phyloP scores from a whole-genome alignment of 371 early-diverging fungal genomes.

The Coemansia sp. region DNA sequence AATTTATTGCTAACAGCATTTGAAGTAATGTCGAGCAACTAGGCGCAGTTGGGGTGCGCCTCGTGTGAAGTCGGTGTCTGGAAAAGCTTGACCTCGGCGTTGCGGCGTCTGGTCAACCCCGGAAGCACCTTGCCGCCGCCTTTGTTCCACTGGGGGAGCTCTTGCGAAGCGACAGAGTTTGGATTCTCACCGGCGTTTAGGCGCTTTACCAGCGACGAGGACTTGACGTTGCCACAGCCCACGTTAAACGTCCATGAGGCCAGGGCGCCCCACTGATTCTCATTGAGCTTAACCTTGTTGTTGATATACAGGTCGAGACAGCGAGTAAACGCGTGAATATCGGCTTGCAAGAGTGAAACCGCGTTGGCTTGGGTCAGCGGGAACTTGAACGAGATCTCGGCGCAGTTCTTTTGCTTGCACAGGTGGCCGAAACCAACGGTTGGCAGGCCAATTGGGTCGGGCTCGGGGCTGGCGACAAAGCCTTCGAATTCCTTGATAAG shows the following conservation, averaged over 20 bases:
- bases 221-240: conserved; percentile 35
- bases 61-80: conserved; percentile 20
- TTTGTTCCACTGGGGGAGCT: conserved; percentile 42
- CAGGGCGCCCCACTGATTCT: conserved; percentile 47
- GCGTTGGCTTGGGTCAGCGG: conserved; percentile 36
- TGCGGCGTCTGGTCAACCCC: conserved; percentile 39
- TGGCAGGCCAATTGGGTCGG: conserved; percentile 43
- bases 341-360: conserved; percentile 21
- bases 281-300: conserved; percentile 29
- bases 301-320: conserved; percentile 27
- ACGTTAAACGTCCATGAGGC: conserved; percentile 43
- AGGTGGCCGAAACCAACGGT: conserved; percentile 41
- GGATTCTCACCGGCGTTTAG: conserved; percentile 35
- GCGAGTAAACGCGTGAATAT: conserved; percentile 15
- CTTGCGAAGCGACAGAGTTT: conserved; percentile 36
- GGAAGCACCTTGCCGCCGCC: conserved; percentile 34
- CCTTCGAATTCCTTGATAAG: conserved; percentile 39
- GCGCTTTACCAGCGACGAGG: conserved; percentile 38
- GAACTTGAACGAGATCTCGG: conserved; percentile 27
- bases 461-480: conserved; percentile 32
- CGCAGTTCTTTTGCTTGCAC: conserved; percentile 32
- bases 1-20: conserved; percentile 10
- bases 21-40: background rate
- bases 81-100: conserved; percentile 41
- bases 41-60: conserved; percentile 30